phyloP scores from a whole-genome alignment of 345 rosid species.

The Gossypium bickii region DNA sequence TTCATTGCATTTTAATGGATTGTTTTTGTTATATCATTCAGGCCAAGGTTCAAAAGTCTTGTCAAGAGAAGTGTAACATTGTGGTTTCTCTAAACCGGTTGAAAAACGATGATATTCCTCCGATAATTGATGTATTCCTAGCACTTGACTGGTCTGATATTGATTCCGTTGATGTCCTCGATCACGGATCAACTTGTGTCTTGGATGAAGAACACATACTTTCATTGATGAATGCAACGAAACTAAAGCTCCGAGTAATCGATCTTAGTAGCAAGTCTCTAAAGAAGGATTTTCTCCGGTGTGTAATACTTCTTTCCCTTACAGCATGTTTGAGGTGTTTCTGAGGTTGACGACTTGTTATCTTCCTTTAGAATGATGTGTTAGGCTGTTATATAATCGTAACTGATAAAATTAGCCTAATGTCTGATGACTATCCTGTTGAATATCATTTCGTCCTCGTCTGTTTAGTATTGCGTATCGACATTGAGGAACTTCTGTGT shows the following conservation, averaged over 20 bases:
- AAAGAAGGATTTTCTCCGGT: constrained; percentile 36
- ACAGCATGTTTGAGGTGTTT: background rate
- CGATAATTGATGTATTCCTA: constrained; percentile 32
- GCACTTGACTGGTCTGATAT: constrained; percentile 26
- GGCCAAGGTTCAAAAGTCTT: constrained; percentile 31
- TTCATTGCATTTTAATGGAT: background rate
- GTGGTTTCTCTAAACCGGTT: constrained; percentile 35
- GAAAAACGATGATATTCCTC: constrained; percentile 32
- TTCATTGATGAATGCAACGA: constrained; percentile 31
- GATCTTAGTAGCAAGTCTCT: constrained; percentile 31
- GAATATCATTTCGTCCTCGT: background rate
- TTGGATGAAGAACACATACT: constrained; percentile 34
- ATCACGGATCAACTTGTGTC: constrained; percentile 22
- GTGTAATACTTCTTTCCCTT: constrained; percentile 5
- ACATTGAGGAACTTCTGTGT: too few species aligned
- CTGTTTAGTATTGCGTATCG: too few species aligned
- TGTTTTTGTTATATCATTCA: constrained; percentile 23
- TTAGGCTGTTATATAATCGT: background rate
- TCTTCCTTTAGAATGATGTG: background rate
- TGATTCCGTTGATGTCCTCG: constrained; percentile 32
- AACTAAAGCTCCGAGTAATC: constrained; percentile 35
- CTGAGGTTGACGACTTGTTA: background rate
- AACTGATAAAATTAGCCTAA: background rate
- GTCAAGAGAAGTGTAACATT: constrained; percentile 25
- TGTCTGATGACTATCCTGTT: background rate